Evolutionary conservation across 108 stramenopile species (phyloP), one percentile per base, ranked within the genome.

Genomic region (Pseudonitzschia pungens): DNA sequence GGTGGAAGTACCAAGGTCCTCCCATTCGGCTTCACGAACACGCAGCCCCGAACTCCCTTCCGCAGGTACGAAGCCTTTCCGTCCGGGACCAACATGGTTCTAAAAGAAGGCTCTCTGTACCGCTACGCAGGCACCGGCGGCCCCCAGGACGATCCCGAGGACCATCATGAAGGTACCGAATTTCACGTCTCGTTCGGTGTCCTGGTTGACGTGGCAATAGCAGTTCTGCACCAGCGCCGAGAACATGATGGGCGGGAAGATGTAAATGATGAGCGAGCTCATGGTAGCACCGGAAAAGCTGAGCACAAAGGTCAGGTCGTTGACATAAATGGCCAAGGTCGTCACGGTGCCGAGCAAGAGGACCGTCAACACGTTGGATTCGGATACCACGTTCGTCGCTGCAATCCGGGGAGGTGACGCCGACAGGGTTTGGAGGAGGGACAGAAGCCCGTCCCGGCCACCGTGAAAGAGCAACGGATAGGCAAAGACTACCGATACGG

Each of bases 381-480:
- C 60, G 14, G 36, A 26, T 22, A 96, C 96, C 14, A 96, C 96
- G n/a, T 77, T 92, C 15, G 97, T 84, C 9, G 92, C 95, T 10
- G 71, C 97, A 29, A 95, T 96, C 78, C 4, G 6, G 36, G 4
- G 36, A 36, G 4, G 36, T 6, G 36, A 36, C 36, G 36, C 81
- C 86, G 42, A 71, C 70, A n/a, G 87, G 85, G 86, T 81, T 26
- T 78, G 53, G 31, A 85, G 26, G 44, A 92, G 55, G 60, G 89
- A 91, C 2, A 93, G 70, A 20, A 88, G 24, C 5, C 92, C 92
- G 53, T 96, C 95, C 20, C 95, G 80, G 43, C 84, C 78, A 11
- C 92, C 95, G 64, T 92, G 85, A 73, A 98, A 98, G 11, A 81
- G 72, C 26, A 98, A 81, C 44, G 97, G 97, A 72, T 97, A 98